These are phyloP conservation scores for Dendrobium chrysotoxum DNA, from an alignment of 106 monocot species.

Conservation along the genomic window DNA sequence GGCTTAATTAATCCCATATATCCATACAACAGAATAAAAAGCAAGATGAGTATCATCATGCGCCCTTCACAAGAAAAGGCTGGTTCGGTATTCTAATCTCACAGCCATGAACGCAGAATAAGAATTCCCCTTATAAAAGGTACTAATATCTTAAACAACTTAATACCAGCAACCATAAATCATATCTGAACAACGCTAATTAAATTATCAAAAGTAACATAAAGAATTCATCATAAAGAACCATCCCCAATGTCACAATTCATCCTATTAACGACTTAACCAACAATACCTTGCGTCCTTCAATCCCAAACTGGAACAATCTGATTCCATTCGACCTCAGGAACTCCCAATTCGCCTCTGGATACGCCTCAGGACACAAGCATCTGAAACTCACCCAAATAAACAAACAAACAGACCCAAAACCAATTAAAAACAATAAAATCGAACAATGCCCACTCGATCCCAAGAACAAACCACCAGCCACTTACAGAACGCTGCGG, in stretches of 20 bases:
- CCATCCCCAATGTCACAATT: background rate
- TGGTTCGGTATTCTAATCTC: background rate
- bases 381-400: conserved; percentile 3
- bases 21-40: background rate
- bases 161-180: background rate
- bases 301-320: conserved; percentile 26
- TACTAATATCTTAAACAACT: background rate
- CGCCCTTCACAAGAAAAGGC: background rate
- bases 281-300: conserved; percentile 16
- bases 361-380: conserved; percentile 22
- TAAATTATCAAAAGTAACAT: background rate
- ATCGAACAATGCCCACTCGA: background rate
- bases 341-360: conserved; percentile 17
- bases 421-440: background rate
- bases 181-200: background rate
- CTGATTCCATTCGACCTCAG: conserved; percentile 18
- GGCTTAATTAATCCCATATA: background rate
- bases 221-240: background rate
- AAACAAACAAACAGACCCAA: background rate
- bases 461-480: background rate
- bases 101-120: background rate
- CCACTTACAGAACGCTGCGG: conserved; percentile 40
- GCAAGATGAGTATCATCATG: background rate
- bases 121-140: background rate
- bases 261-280: background rate